Percentiles rank a stretch among this genome's conserved stretches.
phyloP scores from a whole-genome alignment of 208 protist genomes.

The Trypanosoma lewisi region DNA sequence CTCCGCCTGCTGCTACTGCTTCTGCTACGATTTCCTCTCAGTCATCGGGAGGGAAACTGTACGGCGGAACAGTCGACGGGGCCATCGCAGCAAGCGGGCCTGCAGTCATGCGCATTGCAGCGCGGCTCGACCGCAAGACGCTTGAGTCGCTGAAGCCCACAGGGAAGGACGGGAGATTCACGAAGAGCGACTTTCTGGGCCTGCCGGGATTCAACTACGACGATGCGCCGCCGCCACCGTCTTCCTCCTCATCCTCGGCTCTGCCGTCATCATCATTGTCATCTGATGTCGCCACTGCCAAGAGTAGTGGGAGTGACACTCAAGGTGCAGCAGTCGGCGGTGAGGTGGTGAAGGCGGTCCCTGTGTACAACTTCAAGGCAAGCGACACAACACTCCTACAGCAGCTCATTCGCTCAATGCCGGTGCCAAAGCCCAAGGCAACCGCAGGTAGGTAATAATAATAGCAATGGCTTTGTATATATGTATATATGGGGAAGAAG shows the following conservation, averaged over 20 bases:
- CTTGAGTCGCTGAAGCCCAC: conserved; percentile 52
- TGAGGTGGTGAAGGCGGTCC: conserved; percentile 43
- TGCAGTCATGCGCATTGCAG: conserved; percentile 76
- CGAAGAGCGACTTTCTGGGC: conserved; percentile 75
- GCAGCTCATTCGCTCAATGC: conserved; percentile 63
- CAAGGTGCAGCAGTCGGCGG: neutral
- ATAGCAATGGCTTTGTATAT: neutral
- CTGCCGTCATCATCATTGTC: neutral
- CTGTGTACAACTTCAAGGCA: conserved; percentile 59
- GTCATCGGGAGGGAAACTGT: conserved; percentile 28
- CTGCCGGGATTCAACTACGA: conserved; percentile 85
- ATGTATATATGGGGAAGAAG: conserved; percentile 10
- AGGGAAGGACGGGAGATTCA: conserved; percentile 74
- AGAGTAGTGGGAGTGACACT: conserved; percentile 4
- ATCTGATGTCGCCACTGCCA: conserved; percentile 7
- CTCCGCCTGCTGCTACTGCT: conserved; percentile 4
- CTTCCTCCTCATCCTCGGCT: conserved; percentile 2
- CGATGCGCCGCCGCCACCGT: conserved; percentile 19
- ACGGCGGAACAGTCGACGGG: conserved; percentile 58
- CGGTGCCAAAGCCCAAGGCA: conserved; percentile 49
- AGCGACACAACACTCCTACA: conserved; percentile 67
- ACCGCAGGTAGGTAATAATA: conserved; percentile 8
- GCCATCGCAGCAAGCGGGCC: conserved; percentile 75
- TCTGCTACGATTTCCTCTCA: conserved; percentile 10
- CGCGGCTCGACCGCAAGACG: conserved; percentile 38